Percentiles rank a stretch among this genome's conserved stretches.
Evolutionary conservation across 1,284 basidiomycete species (phyloP).

Genomic region (Psilocybe mexicana): DNA sequence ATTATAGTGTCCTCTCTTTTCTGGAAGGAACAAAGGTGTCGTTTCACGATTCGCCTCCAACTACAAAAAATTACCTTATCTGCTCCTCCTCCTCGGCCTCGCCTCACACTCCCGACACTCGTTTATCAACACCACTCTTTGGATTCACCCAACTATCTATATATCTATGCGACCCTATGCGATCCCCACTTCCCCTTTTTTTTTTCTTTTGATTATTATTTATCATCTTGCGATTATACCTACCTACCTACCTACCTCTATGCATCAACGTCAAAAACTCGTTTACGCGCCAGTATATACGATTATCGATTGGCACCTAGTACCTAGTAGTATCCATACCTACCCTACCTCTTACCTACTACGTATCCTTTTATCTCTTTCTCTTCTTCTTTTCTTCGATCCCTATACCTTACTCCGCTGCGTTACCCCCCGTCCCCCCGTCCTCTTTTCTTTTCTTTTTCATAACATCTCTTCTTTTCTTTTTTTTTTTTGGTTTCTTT

Average conservation of each 20-base stretch:
- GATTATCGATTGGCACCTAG: too few relatives aligned
- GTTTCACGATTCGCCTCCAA: too few relatives aligned
- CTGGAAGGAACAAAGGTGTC: too few relatives aligned
- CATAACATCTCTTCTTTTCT: background rate
- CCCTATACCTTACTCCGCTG: background rate
- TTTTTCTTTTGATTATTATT: background rate
- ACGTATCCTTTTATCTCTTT: constrained; percentile 9
- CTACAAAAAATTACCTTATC: too few relatives aligned
- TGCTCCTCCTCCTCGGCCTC: too few relatives aligned
- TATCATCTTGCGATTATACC: too few relatives aligned
- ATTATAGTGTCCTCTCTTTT: too few relatives aligned
- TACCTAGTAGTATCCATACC: too few relatives aligned
- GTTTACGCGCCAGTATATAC: too few relatives aligned
- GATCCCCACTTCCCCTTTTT: background rate
- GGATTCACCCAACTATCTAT: background rate
- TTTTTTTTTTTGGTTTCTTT: background rate
- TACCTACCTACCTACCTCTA: too few relatives aligned
- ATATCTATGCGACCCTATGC: background rate
- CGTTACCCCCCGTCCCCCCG: constrained; percentile 6
- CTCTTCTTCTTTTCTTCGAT: constrained; percentile 12
- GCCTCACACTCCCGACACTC: too few relatives aligned
- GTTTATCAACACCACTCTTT: background rate
- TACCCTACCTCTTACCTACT: background rate
- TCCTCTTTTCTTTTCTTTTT: constrained; percentile 1
- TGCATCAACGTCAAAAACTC: too few relatives aligned